phyloP scores from a whole-genome alignment of 257 asterid genomes.

The Solanum tarijense region DNA sequence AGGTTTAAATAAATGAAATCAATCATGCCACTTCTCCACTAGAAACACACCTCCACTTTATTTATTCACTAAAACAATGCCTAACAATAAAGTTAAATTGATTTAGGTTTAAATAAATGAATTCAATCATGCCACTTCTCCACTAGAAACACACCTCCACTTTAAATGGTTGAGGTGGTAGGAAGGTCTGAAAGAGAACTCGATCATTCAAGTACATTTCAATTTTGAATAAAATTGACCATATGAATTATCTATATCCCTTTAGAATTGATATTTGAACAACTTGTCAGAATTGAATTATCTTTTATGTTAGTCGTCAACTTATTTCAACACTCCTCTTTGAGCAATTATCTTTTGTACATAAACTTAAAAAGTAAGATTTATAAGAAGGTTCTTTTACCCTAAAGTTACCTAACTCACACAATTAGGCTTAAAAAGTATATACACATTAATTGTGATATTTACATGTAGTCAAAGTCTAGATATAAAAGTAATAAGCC shows the following conservation, averaged over 20 bases:
- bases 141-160: not conserved
- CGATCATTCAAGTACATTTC: not conserved
- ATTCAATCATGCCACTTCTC: not conserved
- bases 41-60: not conserved
- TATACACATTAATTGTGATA: not conserved
- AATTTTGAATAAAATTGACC: not conserved
- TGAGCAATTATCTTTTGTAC: not conserved
- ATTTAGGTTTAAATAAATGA: not conserved
- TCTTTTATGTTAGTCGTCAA: not conserved
- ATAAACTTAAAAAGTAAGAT: not conserved
- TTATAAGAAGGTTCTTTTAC: not conserved
- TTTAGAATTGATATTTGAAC: too few species aligned
- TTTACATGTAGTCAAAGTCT: not conserved
- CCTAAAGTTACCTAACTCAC: not conserved
- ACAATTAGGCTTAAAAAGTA: not conserved
- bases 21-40: not conserved
- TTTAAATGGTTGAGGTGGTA: not conserved
- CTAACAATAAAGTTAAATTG: not conserved
- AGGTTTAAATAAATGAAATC: not conserved
- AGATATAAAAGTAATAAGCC: not conserved
- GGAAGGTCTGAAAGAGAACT: too few species aligned
- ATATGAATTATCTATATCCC: not conserved
- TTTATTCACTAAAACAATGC: not conserved
- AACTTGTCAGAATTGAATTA: not conserved
- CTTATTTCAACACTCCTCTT: not conserved